Evolutionary conservation across 2,329 filamentous ascomycete species (phyloP).

Genomic region (Clarireedia sp.): DNA sequence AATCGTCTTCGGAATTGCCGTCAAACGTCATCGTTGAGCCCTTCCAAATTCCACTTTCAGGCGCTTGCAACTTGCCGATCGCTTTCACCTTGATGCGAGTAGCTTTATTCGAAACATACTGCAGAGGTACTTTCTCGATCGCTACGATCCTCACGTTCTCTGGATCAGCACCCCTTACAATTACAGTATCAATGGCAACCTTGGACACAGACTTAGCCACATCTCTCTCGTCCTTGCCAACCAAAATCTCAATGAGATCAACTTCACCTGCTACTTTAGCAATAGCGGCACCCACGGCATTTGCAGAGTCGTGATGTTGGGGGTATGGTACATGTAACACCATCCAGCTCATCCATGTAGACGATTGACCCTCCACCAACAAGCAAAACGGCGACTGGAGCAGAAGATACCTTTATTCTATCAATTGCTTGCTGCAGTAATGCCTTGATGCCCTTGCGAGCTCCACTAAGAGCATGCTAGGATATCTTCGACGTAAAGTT

Average conservation of each 20-base stretch:
- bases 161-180: constrained; percentile 12
- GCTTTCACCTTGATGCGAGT: constrained; percentile 48
- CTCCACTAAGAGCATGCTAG: too few species aligned
- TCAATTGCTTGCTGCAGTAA: constrained; percentile 47
- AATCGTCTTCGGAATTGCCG: constrained; percentile 1
- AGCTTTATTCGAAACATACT: constrained; percentile 30
- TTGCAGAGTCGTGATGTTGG: constrained; percentile 45
- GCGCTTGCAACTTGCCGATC: constrained; percentile 46
- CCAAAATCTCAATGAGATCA: constrained; percentile 17
- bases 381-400: constrained; percentile 41
- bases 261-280: constrained; percentile 29
- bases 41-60: too few species aligned
- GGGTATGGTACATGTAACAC: constrained; percentile 40
- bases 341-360: constrained; percentile 37
- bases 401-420: constrained; percentile 46
- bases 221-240: constrained; percentile 5
- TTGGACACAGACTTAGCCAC: constrained; percentile 10
- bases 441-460: too few species aligned
- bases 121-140: constrained; percentile 17
- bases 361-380: constrained; percentile 49
- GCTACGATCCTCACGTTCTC: constrained; percentile 16
- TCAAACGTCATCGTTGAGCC: constrained; percentile 30
- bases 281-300: constrained; percentile 49
- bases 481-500: too few species aligned
- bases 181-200: constrained; percentile 8